Evolutionary conservation across 2,329 filamentous ascomycete species (phyloP).

Genomic region (Myotisia sp.): DNA sequence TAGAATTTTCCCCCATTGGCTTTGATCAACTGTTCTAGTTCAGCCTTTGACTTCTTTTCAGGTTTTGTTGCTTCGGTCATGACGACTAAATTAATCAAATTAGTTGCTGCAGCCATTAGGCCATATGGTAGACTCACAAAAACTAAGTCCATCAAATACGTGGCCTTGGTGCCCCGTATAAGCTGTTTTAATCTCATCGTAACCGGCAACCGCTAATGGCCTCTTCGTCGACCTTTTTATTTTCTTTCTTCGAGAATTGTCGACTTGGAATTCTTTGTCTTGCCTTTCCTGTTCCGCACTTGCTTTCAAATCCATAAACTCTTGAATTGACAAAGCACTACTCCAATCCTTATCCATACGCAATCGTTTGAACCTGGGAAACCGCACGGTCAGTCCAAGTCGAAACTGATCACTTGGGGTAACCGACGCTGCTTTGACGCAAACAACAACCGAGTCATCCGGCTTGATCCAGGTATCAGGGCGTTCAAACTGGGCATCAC

Average conservation of each 20-base stretch:
- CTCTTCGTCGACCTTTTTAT: slow-evolving; percentile 47
- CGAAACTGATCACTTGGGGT: slow-evolving; percentile 64
- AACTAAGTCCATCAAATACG: slow-evolving; percentile 61
- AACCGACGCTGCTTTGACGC: slow-evolving; percentile 75
- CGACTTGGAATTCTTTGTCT: slow-evolving; percentile 62
- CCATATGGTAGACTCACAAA: slow-evolving; percentile 38
- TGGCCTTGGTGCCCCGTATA: slow-evolving; percentile 46
- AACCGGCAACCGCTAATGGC: slow-evolving; percentile 59
- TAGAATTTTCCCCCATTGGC: slow-evolving; percentile 66
- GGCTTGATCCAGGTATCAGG: slow-evolving; percentile 92
- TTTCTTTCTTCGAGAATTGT: slow-evolving; percentile 50
- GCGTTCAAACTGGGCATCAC: slow-evolving; percentile 57
- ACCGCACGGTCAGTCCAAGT: slow-evolving; percentile 63
- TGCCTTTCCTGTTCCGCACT: slow-evolving; percentile 56
- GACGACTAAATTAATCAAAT: slow-evolving; percentile 39
- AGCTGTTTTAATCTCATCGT: slow-evolving; percentile 37
- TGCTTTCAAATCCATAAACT: slow-evolving; percentile 58
- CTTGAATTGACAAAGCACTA: slow-evolving; percentile 59
- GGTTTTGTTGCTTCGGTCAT: slow-evolving; percentile 45
- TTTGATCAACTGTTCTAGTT: slow-evolving; percentile 70
- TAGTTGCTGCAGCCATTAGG: slow-evolving; percentile 1
- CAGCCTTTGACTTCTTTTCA: slow-evolving; percentile 58
- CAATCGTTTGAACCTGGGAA: slow-evolving; percentile 74
- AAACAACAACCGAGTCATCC: slow-evolving; percentile 70
- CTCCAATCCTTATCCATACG: slow-evolving; percentile 77